Conservation (phyloP, 179 eudicot genomes). For the Silene coronaria region DNA sequence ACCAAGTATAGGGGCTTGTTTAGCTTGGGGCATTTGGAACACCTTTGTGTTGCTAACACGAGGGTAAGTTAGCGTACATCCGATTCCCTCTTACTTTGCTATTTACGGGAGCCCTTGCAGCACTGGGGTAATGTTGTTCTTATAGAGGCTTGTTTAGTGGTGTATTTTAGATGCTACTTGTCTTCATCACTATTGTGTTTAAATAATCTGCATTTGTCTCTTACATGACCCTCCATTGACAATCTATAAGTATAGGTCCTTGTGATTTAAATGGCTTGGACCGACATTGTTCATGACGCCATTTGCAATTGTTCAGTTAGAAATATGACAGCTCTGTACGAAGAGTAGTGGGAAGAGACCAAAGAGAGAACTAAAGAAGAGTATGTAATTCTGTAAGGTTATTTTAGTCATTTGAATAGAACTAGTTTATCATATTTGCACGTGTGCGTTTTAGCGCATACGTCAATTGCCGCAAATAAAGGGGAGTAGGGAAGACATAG, state of each 20-base stretch:
- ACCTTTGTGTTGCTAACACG: too few species aligned
- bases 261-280: background rate
- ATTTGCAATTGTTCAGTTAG: too few species aligned
- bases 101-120: too few species aligned
- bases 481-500: too few species aligned
- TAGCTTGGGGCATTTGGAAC: too few species aligned
- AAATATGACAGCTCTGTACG: too few species aligned
- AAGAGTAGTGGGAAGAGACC: too few species aligned
- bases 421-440: background rate
- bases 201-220: background rate
- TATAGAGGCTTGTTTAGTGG: too few species aligned
- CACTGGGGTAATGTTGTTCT: too few species aligned
- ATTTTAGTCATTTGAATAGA: background rate
- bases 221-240: background rate
- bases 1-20: background rate
- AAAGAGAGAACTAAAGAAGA: too few species aligned
- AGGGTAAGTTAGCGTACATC: too few species aligned
- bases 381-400: background rate
- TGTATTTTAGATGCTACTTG: background rate
- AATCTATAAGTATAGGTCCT: background rate
- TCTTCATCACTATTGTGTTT: background rate
- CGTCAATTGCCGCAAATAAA: background rate
- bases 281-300: background rate
- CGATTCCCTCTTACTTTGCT: too few species aligned
- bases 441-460: background rate